Percentiles rank a stretch among this genome's conserved stretches.
Conservation (phyloP, 768 basidiomycete species). For the Suillus hirtellus region DNA sequence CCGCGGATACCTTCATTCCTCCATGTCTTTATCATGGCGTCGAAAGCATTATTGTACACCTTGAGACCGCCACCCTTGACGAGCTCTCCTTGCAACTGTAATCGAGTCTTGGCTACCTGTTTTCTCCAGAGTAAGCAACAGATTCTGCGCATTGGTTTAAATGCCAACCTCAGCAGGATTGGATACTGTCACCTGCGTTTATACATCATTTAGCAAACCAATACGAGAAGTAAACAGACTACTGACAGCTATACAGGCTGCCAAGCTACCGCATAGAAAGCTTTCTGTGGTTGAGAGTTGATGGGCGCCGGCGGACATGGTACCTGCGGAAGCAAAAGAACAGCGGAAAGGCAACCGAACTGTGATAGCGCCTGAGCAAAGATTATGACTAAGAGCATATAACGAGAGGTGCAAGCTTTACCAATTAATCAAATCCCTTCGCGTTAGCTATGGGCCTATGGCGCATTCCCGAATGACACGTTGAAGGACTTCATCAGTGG, state of each 20-base stretch:
- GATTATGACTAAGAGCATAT: not conserved
- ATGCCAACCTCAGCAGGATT: conserved; percentile 60
- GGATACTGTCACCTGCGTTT: conserved; percentile 50
- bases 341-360: too few species aligned
- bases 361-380: not conserved
- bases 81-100: conserved; percentile 96
- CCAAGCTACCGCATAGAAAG: conserved; percentile 87
- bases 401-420: too few species aligned
- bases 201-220: not conserved
- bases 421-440: not conserved
- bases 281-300: conserved; percentile 71
- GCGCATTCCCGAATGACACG: not conserved
- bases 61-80: conserved; percentile 67
- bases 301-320: conserved; percentile 12
- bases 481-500: not conserved
- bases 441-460: not conserved
- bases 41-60: conserved; percentile 89
- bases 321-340: not conserved
- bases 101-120: conserved; percentile 85
- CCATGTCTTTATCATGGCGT: conserved; percentile 87
- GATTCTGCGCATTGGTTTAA: not conserved
- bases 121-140: conserved; percentile 4
- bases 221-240: not conserved
- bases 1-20: conserved; percentile 87
- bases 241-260: conserved; percentile 87